Percentiles rank a stretch among this genome's conserved stretches.
Conservation (phyloP, 306 rosid species). For the Begonia fuchsioides region DNA sequence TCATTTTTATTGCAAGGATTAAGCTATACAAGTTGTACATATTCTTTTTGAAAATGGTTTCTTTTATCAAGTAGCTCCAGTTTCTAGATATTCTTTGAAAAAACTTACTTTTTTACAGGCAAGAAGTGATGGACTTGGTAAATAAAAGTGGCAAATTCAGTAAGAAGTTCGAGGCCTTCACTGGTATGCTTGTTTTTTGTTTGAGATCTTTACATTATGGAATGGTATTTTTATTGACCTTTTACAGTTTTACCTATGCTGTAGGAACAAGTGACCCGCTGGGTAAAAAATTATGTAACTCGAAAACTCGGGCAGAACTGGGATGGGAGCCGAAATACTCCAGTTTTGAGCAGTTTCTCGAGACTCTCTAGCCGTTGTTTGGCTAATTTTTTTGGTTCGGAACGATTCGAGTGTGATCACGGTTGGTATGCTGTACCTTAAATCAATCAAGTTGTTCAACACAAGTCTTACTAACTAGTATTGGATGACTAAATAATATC, state of each 20-base stretch:
- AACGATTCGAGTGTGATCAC: too few relatives aligned
- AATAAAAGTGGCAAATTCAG: conserved; percentile 65
- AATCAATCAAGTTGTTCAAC: too few relatives aligned
- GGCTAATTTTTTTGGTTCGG: not conserved
- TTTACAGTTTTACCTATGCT: not conserved
- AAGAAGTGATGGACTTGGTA: conserved; percentile 85
- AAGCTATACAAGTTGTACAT: too few relatives aligned
- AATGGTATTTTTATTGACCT: not conserved
- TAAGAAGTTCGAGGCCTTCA: conserved; percentile 57
- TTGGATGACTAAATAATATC: too few relatives aligned
- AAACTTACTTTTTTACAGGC: conserved; percentile 40
- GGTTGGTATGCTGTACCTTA: too few relatives aligned
- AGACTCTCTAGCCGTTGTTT: conserved; percentile 21
- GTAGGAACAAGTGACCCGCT: conserved; percentile 68
- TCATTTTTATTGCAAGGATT: not conserved
- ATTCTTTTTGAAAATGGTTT: too few relatives aligned
- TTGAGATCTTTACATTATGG: conserved; percentile 2
- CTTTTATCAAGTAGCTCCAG: too few relatives aligned
- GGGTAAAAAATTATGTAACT: conserved; percentile 83
- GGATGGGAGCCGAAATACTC: conserved; percentile 96
- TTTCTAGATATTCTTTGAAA: not conserved
- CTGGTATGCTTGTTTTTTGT: conserved; percentile 40
- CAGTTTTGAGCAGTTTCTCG: conserved; percentile 61
- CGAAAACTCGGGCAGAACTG: conserved; percentile 51
- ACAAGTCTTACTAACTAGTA: too few relatives aligned